phyloP scores from a whole-genome alignment of 805 yeast species.

The Metschnikowia borealis region DNA sequence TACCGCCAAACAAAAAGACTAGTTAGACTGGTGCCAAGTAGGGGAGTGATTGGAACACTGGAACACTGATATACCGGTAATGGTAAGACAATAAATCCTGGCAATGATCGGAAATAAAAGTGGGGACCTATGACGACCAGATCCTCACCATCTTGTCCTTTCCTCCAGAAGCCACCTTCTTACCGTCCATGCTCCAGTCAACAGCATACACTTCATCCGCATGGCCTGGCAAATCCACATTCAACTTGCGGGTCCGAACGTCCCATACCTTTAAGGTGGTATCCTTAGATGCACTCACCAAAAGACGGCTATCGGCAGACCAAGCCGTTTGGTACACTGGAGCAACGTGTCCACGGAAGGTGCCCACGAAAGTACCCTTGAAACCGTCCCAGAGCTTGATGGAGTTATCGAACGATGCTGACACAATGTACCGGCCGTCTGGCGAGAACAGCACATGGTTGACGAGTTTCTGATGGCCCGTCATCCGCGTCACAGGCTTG shows the following conservation, averaged over 20 bases:
- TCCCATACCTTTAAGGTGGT: constrained; percentile 97
- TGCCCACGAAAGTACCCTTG: constrained; percentile 82
- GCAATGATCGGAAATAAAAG: too few species aligned
- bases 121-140: constrained; percentile 53
- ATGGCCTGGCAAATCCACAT: constrained; percentile 93
- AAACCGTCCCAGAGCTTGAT: constrained; percentile 95
- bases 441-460: constrained; percentile 96
- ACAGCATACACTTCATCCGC: constrained; percentile 94
- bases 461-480: constrained; percentile 95
- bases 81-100: too few species aligned
- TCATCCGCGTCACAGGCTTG: constrained; percentile 90
- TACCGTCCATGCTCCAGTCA: constrained; percentile 97
- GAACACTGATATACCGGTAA: too few species aligned
- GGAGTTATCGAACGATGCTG: constrained; percentile 93
- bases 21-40: too few species aligned
- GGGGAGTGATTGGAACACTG: too few species aligned
- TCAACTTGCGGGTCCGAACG: constrained; percentile 74
- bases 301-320: constrained; percentile 89
- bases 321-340: constrained; percentile 97
- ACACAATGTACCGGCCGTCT: constrained; percentile 85
- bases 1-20: too few species aligned
- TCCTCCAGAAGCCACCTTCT: constrained; percentile 94
- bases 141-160: constrained; percentile 90
- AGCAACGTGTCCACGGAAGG: constrained; percentile 95
- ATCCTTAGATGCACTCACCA: constrained; percentile 93